Evolutionary conservation across 495 filamentous ascomycete genomes (phyloP).

Genomic region (Cetradonia linearis): DNA sequence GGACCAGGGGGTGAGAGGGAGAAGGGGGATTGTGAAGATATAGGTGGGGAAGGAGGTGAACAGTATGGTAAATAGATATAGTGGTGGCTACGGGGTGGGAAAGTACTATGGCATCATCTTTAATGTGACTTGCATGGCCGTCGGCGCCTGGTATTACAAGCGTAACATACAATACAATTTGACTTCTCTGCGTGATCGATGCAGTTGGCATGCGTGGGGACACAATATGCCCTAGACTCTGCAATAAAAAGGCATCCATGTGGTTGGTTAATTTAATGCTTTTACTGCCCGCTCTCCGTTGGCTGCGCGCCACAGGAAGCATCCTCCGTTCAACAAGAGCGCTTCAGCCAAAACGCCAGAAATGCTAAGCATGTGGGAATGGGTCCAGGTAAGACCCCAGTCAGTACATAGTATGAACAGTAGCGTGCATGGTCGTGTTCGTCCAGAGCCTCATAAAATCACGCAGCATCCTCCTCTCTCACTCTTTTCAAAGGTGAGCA

Average conservation of each 20-base stretch:
- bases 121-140: not conserved
- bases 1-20: slow-evolving; percentile 31
- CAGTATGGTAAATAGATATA: not conserved
- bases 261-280: slow-evolving; percentile 9
- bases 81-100: not conserved
- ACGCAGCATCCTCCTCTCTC: slow-evolving; percentile 78
- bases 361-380: slow-evolving; percentile 14
- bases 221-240: too few species aligned
- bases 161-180: not conserved
- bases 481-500: slow-evolving; percentile 83
- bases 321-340: not conserved
- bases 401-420: slow-evolving; percentile 7
- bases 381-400: not conserved
- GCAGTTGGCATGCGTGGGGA: not conserved
- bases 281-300: slow-evolving; percentile 4
- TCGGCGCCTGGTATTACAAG: not conserved
- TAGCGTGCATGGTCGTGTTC: not conserved
- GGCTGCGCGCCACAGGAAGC: slow-evolving; percentile 1
- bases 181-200: not conserved
- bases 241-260: not conserved
- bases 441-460: slow-evolving; percentile 58
- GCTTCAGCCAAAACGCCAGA: slow-evolving; percentile 5
- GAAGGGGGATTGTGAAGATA: not conserved
- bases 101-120: not conserved
- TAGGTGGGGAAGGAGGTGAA: not conserved